Evolutionary conservation across 1,284 basidiomycete species (phyloP).

Genomic region (Tilletia walkeri): DNA sequence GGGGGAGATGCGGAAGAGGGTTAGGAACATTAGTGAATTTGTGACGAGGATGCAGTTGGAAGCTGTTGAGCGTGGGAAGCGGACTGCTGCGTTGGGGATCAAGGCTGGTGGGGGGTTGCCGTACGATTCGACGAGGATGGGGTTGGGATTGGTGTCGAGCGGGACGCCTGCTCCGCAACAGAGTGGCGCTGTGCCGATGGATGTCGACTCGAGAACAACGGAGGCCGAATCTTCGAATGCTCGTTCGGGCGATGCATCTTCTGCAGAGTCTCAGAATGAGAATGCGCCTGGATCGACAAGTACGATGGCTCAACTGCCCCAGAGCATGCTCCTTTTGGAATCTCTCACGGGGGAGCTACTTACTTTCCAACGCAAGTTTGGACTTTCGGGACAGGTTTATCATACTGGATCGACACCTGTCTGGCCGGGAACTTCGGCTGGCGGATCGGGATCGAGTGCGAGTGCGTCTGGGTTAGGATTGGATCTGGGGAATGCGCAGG

Average conservation of each 20-base stretch:
- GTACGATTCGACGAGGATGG: background rate
- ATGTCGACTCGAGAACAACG: no score
- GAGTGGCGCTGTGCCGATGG: no score
- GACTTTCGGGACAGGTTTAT: constrained; percentile 18
- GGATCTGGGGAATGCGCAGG: background rate
- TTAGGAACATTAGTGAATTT: constrained; percentile 86
- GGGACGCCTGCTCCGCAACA: background rate
- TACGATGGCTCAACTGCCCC: background rate
- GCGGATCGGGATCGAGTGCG: background rate
- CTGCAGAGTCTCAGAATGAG: background rate
- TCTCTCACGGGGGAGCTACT: constrained; percentile 51
- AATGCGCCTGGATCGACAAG: background rate
- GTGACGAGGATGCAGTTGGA: constrained; percentile 60
- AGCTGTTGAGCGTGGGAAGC: constrained; percentile 54
- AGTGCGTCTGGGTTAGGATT: background rate
- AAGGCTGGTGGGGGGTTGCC: constrained; percentile 1
- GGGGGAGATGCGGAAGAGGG: constrained; percentile 94
- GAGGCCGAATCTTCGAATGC: no score
- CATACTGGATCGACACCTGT: no score
- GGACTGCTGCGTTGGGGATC: constrained; percentile 62
- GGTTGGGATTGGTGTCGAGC: background rate
- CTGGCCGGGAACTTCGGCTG: constrained; percentile 21
- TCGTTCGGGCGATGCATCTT: background rate
- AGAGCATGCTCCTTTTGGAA: constrained; percentile 51
- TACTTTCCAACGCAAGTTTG: constrained; percentile 46